Base-by-base conservation (phyloP, 1,284 basidiomycete genomes). In the Clitocybe nebularis region DNA sequence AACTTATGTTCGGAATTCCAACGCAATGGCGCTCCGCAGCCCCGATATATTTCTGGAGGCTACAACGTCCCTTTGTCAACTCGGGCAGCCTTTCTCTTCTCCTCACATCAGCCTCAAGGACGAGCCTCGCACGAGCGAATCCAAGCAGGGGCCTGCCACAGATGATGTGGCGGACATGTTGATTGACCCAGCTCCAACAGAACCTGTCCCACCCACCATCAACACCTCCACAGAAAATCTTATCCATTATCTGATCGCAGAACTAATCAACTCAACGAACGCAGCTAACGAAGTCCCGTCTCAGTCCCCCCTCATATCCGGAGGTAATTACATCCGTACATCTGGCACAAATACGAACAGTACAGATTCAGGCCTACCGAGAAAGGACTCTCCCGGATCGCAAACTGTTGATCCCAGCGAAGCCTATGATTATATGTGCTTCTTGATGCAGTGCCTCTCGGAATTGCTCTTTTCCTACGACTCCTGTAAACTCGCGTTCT, bases 391-490 rank as follows among this genome's bases (percentile, higher is more conserved):
- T 21, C 45, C 46, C 37, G 6, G 14, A 4, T 16, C 13, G 5
- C 29, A 32, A 3, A 32, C 14, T n/a, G 11, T 46, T 19, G 44
- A 57, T 9, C 41, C 52, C 11, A 59, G 69, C 41, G 72, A 77
- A 44, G 68, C 66, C 24, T 66, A 68, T 39, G 66, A 84, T 47
- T 95, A 94, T 59, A 72, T 80, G 9, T 89, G 85, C 55, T 92
- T 97, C 69, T 66, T 97, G 47, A 89, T 98, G 81, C 90, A 95
- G 57, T 85, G 85, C 50, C 71, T 98, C 36, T 91, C 92, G 1
- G 95, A 99, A 67, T 72, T 98, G 2, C 67, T 96, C 1, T 93
- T 95, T 45, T 97, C 93, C 11, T 99, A 99, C 61, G 84, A 91
- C 51, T 66, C 82, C 1, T 95, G 93, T 78, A 99, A 98, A 66